These are phyloP conservation scores for Ophiosphaerella narmari DNA, from an alignment of 2,329 filamentous ascomycete genomes.

Conservation along the genomic window DNA sequence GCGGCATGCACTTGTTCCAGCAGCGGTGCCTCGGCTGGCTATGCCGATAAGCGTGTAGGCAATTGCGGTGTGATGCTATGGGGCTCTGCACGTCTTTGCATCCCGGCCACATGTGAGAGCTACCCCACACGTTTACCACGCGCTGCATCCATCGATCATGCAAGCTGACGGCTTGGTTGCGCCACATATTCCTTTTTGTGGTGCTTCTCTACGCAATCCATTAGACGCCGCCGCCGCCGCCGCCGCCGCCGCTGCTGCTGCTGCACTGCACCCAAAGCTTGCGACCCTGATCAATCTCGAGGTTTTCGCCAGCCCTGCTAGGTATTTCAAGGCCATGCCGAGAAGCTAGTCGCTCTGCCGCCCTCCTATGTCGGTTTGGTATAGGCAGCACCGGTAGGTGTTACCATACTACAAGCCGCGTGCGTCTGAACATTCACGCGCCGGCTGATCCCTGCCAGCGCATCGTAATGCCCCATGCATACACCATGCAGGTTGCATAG, in stretches of 20 bases:
- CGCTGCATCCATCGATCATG: constrained; percentile 4
- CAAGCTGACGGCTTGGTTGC: background rate
- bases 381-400: too few species aligned
- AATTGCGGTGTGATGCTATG: constrained; percentile 7
- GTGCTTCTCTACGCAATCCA: background rate
- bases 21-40: too few species aligned
- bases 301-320: too few species aligned
- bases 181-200: constrained; percentile 8
- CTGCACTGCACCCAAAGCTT: too few species aligned
- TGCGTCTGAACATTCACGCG: too few species aligned
- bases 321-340: too few species aligned
- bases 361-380: too few species aligned
- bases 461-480: constrained; percentile 1
- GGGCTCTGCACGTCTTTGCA: background rate
- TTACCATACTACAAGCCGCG: too few species aligned
- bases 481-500: constrained; percentile 3
- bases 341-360: too few species aligned
- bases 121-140: constrained; percentile 7
- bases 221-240: background rate
- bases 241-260: too few species aligned
- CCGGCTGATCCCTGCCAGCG: constrained; percentile 8
- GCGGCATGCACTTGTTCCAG: background rate
- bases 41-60: background rate
- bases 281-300: too few species aligned
- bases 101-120: background rate